Conservation (phyloP, 108 stramenopile genomes). For the Fragilaria crotonensis region DNA sequence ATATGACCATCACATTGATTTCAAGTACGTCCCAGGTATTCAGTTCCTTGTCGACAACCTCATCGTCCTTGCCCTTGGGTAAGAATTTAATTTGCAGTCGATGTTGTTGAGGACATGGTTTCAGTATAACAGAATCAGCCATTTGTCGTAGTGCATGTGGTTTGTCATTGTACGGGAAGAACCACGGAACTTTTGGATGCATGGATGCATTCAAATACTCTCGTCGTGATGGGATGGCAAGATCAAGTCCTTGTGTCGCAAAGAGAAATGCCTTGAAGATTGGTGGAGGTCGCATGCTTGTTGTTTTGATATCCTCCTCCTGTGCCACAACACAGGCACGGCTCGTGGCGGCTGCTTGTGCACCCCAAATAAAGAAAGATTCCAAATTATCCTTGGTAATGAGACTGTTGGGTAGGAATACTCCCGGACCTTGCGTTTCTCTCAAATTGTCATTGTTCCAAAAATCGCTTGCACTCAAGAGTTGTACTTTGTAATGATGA, state of each 20-base stretch:
- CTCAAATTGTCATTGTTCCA: not conserved
- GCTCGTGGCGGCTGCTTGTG: conserved; percentile 1
- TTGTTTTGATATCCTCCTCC: not conserved
- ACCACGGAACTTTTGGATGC: not conserved
- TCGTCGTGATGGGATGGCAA: conserved; percentile 41
- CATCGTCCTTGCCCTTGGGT: too few species aligned
- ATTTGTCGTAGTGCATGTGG: not conserved
- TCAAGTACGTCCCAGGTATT: too few species aligned
- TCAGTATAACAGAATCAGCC: not conserved
- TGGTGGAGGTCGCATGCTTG: conserved; percentile 5
- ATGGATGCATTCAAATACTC: not conserved
- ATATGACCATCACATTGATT: too few species aligned
- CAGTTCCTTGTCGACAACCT: too few species aligned
- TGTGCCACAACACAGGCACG: not conserved
- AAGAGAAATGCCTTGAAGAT: conserved; percentile 29
- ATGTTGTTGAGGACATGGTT: not conserved
- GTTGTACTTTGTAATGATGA: conserved; percentile 38
- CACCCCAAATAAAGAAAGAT: conserved; percentile 16
- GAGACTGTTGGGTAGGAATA: conserved; percentile 33
- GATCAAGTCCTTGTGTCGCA: conserved; percentile 54
- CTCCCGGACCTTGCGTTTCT: not conserved
- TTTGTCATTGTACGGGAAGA: not conserved
- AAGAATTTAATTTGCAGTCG: not conserved
- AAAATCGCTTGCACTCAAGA: conserved; percentile 27
- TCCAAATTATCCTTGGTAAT: conserved; percentile 16